phyloP scores from a whole-genome alignment of 176 grass and related monocot genomes.

The Musa beccarii region DNA sequence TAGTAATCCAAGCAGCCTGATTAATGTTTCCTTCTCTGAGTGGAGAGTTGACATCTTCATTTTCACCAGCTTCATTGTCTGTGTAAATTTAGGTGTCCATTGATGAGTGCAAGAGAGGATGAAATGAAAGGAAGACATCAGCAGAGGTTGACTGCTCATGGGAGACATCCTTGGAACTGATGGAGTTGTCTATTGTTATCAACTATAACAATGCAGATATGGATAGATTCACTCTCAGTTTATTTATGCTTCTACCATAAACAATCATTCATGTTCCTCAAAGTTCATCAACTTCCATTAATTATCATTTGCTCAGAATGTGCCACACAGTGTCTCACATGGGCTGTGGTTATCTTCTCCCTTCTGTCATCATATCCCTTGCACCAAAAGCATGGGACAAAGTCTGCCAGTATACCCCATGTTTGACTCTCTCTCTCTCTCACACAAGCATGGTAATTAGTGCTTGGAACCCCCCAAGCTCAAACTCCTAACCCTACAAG shows the following conservation, averaged over 20 bases:
- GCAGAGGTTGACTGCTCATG: too few species aligned
- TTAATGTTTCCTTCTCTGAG: too few species aligned
- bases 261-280: not conserved
- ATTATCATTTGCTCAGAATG: not conserved
- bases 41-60: too few species aligned
- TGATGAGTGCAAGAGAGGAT: too few species aligned
- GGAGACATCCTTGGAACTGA: too few species aligned
- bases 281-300: not conserved
- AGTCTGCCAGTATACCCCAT: constrained; percentile 12
- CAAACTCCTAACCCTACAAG: not conserved
- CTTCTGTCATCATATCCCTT: constrained; percentile 18
- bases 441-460: not conserved
- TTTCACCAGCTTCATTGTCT: too few species aligned
- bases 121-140: too few species aligned
- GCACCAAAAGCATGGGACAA: constrained; percentile 15
- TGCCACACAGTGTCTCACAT: not conserved
- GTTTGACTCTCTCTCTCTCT: not conserved
- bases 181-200: not conserved
- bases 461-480: too few species aligned
- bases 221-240: not conserved
- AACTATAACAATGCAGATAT: too few species aligned
- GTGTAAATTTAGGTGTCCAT: too few species aligned
- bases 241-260: not conserved
- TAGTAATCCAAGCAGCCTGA: too few species aligned
- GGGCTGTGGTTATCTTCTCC: not conserved